phyloP scores from a whole-genome alignment of 768 basidiomycete species.

The Rhodotorula toruloides region DNA sequence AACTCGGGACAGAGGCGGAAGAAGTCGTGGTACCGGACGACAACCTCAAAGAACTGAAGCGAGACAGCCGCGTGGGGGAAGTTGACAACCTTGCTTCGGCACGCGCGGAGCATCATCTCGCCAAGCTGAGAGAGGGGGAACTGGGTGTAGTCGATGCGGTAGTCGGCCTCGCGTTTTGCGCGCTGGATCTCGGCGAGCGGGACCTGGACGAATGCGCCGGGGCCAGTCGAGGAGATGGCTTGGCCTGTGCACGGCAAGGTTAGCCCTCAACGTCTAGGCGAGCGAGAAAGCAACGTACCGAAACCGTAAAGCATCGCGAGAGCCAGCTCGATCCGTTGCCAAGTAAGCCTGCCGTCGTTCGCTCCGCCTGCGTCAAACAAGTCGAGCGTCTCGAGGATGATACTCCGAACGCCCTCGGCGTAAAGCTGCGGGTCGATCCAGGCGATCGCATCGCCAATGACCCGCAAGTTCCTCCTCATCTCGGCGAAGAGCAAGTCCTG shows the following conservation, averaged over 20 bases:
- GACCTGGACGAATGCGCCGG: constrained; percentile 77
- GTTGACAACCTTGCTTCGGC: constrained; percentile 71
- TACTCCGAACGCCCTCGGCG: constrained; percentile 64
- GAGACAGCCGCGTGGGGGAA: constrained; percentile 67
- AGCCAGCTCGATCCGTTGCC: constrained; percentile 90
- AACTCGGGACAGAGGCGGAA: constrained; percentile 89
- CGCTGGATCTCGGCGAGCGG: constrained; percentile 54
- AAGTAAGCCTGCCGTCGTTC: constrained; percentile 60
- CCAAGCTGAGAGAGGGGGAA: constrained; percentile 78
- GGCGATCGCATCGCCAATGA: constrained; percentile 78
- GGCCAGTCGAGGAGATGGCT: constrained; percentile 59
- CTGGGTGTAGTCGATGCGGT: constrained; percentile 39
- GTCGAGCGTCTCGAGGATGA: constrained; percentile 67
- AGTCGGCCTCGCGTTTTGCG: constrained; percentile 51
- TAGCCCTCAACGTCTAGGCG: background rate
- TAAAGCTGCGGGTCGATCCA: constrained; percentile 81
- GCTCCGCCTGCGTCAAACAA: constrained; percentile 53
- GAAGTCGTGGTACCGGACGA: constrained; percentile 88
- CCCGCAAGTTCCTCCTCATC: constrained; percentile 82
- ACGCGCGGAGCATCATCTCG: constrained; percentile 76
- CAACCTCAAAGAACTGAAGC: constrained; percentile 88
- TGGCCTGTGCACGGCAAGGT: constrained; percentile 17
- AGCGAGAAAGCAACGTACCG: constrained; percentile 59
- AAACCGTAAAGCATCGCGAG: constrained; percentile 90
- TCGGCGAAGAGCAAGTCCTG: constrained; percentile 81